Evolutionary conservation across 208 protist species (phyloP).

Genomic region (Leptomonas pyrrhocoris): DNA sequence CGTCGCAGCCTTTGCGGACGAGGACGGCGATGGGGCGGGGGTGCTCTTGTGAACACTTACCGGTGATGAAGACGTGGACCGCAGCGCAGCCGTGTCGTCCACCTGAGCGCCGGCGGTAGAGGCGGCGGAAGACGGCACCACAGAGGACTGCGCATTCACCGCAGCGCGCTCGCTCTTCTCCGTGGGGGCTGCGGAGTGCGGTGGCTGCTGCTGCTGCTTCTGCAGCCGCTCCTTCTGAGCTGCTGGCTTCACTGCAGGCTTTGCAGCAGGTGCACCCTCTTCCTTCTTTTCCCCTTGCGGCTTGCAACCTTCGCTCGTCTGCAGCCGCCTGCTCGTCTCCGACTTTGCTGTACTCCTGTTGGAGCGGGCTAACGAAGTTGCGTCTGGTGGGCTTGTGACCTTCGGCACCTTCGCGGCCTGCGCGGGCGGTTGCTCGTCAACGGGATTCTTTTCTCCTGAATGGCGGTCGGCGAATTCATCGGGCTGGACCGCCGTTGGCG

Average conservation of each 20-base stretch:
- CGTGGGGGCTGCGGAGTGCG: too few species aligned
- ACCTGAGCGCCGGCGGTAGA: background rate
- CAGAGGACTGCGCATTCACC: background rate
- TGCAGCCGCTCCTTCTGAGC: too few species aligned
- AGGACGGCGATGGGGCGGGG: background rate
- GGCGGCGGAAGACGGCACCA: background rate
- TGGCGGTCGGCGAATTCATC: background rate
- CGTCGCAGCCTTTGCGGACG: background rate
- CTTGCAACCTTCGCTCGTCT: background rate
- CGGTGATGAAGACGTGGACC: background rate
- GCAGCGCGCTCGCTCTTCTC: background rate
- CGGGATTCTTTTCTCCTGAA: background rate
- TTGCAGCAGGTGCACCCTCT: background rate
- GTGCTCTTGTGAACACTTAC: background rate
- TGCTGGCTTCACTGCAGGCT: background rate
- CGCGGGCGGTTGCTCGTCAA: too few species aligned
- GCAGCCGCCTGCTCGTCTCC: too few species aligned
- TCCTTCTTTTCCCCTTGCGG: background rate
- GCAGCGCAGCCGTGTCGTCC: background rate
- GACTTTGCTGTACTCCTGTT: background rate
- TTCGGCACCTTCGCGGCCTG: background rate
- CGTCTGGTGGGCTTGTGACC: too few species aligned
- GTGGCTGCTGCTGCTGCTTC: too few species aligned
- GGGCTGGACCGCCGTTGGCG: conserved; percentile 6
- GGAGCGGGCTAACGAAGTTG: too few species aligned